These are phyloP conservation scores for Phyllachora maydis DNA, from an alignment of 2,329 filamentous ascomycete genomes.

Conservation along the genomic window DNA sequence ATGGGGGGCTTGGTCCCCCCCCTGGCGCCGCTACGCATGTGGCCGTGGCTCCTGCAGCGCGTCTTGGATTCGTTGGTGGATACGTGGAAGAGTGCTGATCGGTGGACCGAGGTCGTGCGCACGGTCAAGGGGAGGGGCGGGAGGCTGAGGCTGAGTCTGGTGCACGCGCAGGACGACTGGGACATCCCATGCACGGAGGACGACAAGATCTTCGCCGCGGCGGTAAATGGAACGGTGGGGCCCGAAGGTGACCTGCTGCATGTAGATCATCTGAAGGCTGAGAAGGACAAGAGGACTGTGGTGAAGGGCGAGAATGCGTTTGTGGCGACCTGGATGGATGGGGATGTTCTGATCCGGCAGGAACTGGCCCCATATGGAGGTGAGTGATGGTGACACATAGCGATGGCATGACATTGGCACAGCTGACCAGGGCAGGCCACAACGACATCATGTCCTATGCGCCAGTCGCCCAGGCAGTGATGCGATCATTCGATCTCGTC, in stretches of 20 bases:
- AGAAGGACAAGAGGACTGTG: conserved; percentile 22
- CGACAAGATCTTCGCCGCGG: conserved; percentile 38
- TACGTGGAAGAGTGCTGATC: conserved; percentile 53
- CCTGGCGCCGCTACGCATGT: conserved; percentile 50
- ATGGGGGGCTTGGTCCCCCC: conserved; percentile 62
- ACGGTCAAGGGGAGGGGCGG: conserved; percentile 22
- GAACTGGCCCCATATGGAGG: conserved; percentile 33
- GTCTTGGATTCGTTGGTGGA: conserved; percentile 51
- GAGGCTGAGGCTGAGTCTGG: conserved; percentile 41
- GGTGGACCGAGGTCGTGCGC: conserved; percentile 36
- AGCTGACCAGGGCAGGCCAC: conserved; percentile 29
- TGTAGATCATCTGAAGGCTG: conserved; percentile 10
- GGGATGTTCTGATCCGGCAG: conserved; percentile 26
- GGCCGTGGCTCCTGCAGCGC: conserved; percentile 40
- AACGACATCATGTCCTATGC: conserved; percentile 48
- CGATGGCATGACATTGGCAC: not conserved
- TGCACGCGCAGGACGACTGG: conserved; percentile 64
- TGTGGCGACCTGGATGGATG: conserved; percentile 22
- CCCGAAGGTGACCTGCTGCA: conserved; percentile 16
- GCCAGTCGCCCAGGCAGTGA: conserved; percentile 40
- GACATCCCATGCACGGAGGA: conserved; percentile 65
- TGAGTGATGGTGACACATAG: conserved; percentile 12
- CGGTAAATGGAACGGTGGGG: conserved; percentile 29
- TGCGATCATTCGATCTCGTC: conserved; percentile 36
- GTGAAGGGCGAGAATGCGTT: conserved; percentile 23